Evolutionary conservation across 495 filamentous ascomycete genomes (phyloP).

Genomic region (Talaromyces wortmannii): DNA sequence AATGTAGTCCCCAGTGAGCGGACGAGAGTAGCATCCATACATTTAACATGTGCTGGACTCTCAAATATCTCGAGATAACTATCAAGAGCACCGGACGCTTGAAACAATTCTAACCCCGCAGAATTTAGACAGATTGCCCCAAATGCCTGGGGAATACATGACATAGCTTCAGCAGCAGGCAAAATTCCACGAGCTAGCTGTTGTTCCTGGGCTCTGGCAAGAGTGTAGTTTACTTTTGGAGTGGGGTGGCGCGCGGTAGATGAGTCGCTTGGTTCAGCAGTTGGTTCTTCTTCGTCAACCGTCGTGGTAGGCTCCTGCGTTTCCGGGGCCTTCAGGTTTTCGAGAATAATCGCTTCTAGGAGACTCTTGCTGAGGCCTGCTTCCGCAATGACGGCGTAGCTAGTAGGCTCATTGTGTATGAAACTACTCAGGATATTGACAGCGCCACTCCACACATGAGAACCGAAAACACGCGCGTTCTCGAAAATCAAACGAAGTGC

Average conservation of each 20-base stretch:
- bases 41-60: conserved; percentile 80
- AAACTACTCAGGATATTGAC: conserved; percentile 89
- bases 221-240: conserved; percentile 16
- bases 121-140: conserved; percentile 92
- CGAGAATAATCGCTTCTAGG: conserved; percentile 69
- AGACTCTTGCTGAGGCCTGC: conserved; percentile 82
- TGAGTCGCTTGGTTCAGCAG: conserved; percentile 7
- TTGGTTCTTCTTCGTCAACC: conserved; percentile 9
- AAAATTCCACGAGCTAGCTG: conserved; percentile 69
- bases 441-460: conserved; percentile 87
- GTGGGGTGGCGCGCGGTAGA: conserved; percentile 10
- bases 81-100: conserved; percentile 71
- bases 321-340: conserved; percentile 23
- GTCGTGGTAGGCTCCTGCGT: conserved; percentile 19
- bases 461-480: conserved; percentile 72
- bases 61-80: conserved; percentile 93
- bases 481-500: conserved; percentile 77
- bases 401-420: conserved; percentile 98
- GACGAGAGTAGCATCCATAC: conserved; percentile 62
- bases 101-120: conserved; percentile 82
- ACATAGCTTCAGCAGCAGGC: conserved; percentile 77
- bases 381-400: conserved; percentile 90
- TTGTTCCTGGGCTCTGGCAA: conserved; percentile 24
- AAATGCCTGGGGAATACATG: conserved; percentile 75
- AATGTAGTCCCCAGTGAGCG: conserved; percentile 69